Evolutionary conservation across 148 eudicot genomes (phyloP).

Genomic region (Chenopodium formosanum): DNA sequence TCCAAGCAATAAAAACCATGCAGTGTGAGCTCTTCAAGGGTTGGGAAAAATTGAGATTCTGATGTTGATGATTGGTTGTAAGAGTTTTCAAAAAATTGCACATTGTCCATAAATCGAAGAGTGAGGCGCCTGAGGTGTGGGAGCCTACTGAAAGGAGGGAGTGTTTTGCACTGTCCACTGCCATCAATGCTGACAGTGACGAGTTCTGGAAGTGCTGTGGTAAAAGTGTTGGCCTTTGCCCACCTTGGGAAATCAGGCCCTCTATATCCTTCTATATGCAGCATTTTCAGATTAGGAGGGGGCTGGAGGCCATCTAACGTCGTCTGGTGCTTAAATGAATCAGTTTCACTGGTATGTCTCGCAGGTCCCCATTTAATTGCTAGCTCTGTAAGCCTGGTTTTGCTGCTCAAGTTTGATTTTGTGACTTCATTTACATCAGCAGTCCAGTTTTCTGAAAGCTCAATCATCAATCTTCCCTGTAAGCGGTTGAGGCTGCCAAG

Average conservation of each 20-base stretch:
- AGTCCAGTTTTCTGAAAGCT: background rate
- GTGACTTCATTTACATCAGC: background rate
- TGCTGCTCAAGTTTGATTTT: background rate
- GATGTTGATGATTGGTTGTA: background rate
- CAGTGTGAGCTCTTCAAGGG: slow-evolving; percentile 18
- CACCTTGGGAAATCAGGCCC: slow-evolving; percentile 21
- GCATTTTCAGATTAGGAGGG: background rate
- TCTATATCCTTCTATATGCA: slow-evolving; percentile 19
- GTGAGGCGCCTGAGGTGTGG: slow-evolving; percentile 1
- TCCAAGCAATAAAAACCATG: slow-evolving; percentile 4
- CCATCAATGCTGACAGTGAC: slow-evolving; percentile 6
- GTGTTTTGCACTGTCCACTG: background rate
- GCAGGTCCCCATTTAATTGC: background rate
- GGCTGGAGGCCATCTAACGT: too few relatives aligned
- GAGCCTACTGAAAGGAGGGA: slow-evolving; percentile 18
- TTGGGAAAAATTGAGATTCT: background rate
- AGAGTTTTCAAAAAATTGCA: slow-evolving; percentile 6
- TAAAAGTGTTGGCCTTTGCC: background rate
- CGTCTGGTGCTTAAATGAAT: background rate
- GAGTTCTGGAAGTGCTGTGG: slow-evolving; percentile 1
- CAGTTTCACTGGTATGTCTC: background rate
- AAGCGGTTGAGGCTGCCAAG: background rate
- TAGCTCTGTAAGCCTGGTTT: background rate
- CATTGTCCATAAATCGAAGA: background rate
- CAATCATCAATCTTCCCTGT: background rate